Base-by-base conservation (phyloP, 129 eudicot species). In the Pulicaria dysenterica region DNA sequence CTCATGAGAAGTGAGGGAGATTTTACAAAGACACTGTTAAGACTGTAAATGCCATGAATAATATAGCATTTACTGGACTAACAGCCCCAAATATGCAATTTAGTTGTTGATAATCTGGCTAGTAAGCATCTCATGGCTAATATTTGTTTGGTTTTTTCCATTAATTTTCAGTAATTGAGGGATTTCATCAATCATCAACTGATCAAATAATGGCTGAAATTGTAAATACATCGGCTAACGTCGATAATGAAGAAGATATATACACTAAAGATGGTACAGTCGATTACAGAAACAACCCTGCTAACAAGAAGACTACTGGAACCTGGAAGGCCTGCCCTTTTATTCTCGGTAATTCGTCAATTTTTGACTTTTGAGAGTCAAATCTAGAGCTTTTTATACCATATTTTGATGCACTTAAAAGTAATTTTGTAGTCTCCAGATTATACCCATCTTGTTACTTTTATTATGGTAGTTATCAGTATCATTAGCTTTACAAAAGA, bases 321-420 rank as follows among this genome's bases (percentile, higher is more conserved):
- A 83, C 82, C 24, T 86, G 91, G 91, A 86, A 73, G 57, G 91
- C 91, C 44, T 86, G 91, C 75, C 91, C 91, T 70, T 86, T 63
- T 60, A 86, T 86, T 68, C 85, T 86, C 36, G 91, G 91, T 86
- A 80, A 48, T 47, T 77, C 14, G 7, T 43, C 14, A 42, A 59
- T 40, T 73, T 67, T 79, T 57, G 70, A 65, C 75, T 73, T 47
- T 57, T 17, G 1, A 55, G 24, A 50, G 76, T 69, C 76, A 77
- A 69, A 69, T 58, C 53, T 42, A 17, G 63, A 50, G 70, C 48
- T 44, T 62, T 3, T 54, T n/a, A 13, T 43, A 44, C 13, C 45
- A 31, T 8, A 62, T 16, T 9, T 39, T 53, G 59, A 62, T 51
- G 14, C 31, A 40, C 44, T 9, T 31, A 43, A 19, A 19, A n/a